A percentile compares a stretch with the other conserved stretches of the same genome.
Evolutionary conservation across 208 protist genomes (phyloP).

Genomic region (Crithidia sp.): DNA sequence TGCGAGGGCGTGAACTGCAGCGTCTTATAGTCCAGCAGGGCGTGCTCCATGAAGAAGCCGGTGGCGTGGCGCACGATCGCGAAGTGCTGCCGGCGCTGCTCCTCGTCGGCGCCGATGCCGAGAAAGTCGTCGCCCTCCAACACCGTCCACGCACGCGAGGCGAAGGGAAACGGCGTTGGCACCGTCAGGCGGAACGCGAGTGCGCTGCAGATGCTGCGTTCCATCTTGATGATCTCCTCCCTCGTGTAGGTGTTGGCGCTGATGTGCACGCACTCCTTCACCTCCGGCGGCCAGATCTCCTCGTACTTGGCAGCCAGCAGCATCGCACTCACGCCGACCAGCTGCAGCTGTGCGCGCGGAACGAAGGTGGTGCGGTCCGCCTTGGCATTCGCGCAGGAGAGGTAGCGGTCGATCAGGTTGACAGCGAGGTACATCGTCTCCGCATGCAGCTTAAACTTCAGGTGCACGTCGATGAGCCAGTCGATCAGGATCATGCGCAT

Average conservation of each 20-base stretch:
- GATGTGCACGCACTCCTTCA: conserved; percentile 95
- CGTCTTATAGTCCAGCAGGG: conserved; percentile 88
- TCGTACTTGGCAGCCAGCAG: conserved; percentile 95
- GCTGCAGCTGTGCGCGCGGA: conserved; percentile 93
- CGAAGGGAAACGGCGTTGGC: conserved; percentile 86
- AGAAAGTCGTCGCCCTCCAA: conserved; percentile 70
- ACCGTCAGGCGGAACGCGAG: conserved; percentile 91
- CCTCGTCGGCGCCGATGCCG: conserved; percentile 34
- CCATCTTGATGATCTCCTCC: conserved; percentile 92
- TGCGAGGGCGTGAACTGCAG: conserved; percentile 94
- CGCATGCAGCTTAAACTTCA: conserved; percentile 96
- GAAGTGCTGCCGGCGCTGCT: conserved; percentile 43
- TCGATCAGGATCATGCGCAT: conserved; percentile 98
- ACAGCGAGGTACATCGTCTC: conserved; percentile 98
- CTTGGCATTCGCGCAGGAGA: conserved; percentile 80
- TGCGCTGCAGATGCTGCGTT: conserved; percentile 78
- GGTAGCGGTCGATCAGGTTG: conserved; percentile 97
- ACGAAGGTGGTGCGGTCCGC: conserved; percentile 55
- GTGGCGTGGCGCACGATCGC: conserved; percentile 63
- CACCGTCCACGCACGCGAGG: conserved; percentile 77
- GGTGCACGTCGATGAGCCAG: conserved; percentile 98
- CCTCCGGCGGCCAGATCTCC: conserved; percentile 94
- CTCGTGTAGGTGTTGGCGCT: conserved; percentile 93
- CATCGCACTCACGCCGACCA: conserved; percentile 94
- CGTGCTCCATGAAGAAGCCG: conserved; percentile 89